Evolutionary conservation across 202 grass and related monocot species (phyloP), one percentile per base, ranked within the genome.

Genomic region (Tripidium arundinaceum): DNA sequence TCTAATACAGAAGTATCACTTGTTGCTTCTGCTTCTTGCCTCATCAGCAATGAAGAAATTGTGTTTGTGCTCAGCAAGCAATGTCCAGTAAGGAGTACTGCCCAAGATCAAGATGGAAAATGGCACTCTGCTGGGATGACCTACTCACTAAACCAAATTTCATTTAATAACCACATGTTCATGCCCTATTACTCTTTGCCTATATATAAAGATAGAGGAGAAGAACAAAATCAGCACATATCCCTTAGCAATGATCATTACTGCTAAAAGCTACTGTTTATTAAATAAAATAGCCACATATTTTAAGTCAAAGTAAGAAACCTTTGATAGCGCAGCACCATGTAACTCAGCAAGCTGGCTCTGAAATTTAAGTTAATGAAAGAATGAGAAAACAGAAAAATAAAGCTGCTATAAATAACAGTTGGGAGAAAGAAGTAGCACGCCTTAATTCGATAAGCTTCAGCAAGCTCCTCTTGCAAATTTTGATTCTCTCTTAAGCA

Each of bases 381-480:
- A 74, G 68, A 33, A 78, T 81, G 18, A 80, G 49, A 83, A 43
- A 41, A 91, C 67, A 85, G 21, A 59, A 58, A 80, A 74, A 78
- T 84, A 63, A 82, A 15, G 58, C 29, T 79, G 33, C 54, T 86
- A 36, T 60, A 81, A 84, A 57, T n/a, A 69, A 60, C 31, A 81
- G 41, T 81, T 36, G 5, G 50, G 10, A 60, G 29, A 62, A 25
- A 71, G 10, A 71, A 81, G 57, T 65, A 66, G 34, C 74, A 81
- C 66, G 89, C 95, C 81, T 98, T 98, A 87, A 98, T 80, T 87
- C 88, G 90, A 89, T 94, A 91, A 52, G 86, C 92, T 85, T 98
- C 95, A 86, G 95, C 77, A 91, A 98, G 92, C 86, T 94, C 95
- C 86, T 98, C 95, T 89, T 94, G 86, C 80, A 98, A 87, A 94